Conservation (phyloP, 2,329 filamentous ascomycete genomes). For the Madurella mycetomatis region DNA sequence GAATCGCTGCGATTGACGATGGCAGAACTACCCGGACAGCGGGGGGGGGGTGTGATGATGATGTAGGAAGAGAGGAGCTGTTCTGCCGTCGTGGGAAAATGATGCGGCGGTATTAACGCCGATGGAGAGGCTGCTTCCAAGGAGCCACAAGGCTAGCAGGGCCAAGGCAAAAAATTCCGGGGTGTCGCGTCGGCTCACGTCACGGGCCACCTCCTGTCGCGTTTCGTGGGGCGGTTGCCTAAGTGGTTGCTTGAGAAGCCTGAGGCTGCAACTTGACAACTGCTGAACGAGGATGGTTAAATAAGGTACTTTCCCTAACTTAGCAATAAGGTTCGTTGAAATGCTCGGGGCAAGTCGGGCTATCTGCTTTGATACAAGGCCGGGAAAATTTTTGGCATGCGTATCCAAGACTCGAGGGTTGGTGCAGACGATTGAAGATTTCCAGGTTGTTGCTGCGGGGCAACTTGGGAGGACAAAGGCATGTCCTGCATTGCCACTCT, state of each 20-base stretch:
- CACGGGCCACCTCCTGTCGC: conserved; percentile 18
- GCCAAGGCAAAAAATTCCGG: conserved; percentile 23
- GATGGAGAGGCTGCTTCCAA: conserved; percentile 8
- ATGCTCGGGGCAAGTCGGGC: no score
- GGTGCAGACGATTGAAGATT: no score
- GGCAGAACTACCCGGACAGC: conserved; percentile 15
- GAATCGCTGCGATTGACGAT: conserved; percentile 22
- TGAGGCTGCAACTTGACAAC: conserved; percentile 10
- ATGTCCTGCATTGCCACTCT: no score
- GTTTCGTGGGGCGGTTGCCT: conserved; percentile 21
- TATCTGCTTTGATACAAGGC: no score
- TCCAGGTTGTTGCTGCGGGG: no score
- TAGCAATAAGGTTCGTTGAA: no score
- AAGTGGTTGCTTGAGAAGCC: conserved; percentile 17
- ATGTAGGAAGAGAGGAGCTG: conserved; percentile 14
- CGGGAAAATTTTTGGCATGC: no score
- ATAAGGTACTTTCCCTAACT: no score
- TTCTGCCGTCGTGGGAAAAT: conserved; percentile 8
- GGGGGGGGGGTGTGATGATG: background rate
- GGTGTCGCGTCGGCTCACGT: conserved; percentile 24
- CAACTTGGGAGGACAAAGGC: no score
- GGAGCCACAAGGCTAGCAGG: conserved; percentile 18
- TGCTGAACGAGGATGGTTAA: no score
- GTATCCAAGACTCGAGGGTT: no score
- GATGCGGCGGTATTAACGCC: conserved; percentile 15